Percentiles rank a stretch among this genome's conserved stretches.
phyloP scores from a whole-genome alignment of 495 filamentous ascomycete species.

The Lasiosphaeris hirsuta region DNA sequence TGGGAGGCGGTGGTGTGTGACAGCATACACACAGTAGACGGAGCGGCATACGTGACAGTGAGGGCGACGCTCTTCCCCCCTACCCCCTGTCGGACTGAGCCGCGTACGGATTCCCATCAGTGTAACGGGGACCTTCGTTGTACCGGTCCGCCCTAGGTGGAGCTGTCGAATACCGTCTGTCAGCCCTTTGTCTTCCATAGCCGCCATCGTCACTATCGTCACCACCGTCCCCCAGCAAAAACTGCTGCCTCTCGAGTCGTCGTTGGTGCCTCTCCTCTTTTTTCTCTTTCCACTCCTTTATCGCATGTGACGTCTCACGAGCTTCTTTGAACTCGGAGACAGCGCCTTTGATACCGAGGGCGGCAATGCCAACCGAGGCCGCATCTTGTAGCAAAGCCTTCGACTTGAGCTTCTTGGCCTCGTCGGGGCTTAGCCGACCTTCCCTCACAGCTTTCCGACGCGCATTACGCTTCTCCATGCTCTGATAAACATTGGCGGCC shows the following conservation, averaged over 20 bases:
- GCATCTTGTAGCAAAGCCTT: constrained; percentile 74
- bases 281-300: constrained; percentile 42
- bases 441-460: constrained; percentile 67
- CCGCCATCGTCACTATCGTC: constrained; percentile 23
- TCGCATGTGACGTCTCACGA: constrained; percentile 37
- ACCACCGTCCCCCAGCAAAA: constrained; percentile 4
- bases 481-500: constrained; percentile 72
- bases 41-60: background rate
- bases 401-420: constrained; percentile 69
- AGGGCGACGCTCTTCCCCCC: constrained; percentile 9
- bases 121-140: constrained; percentile 44
- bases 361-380: constrained; percentile 77
- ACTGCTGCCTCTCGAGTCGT: constrained; percentile 36
- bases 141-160: constrained; percentile 32
- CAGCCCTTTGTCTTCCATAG: constrained; percentile 37
- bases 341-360: constrained; percentile 80
- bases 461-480: constrained; percentile 69
- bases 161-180: constrained; percentile 38
- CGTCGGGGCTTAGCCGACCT: constrained; percentile 67
- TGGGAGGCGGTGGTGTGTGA: background rate
- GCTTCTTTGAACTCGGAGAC: constrained; percentile 60
- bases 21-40: background rate
- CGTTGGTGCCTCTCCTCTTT: constrained; percentile 38
- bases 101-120: constrained; percentile 52
- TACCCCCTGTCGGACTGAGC: constrained; percentile 36